Evolutionary conservation across 768 basidiomycete species (phyloP).

Genomic region (Pholiota conissans): DNA sequence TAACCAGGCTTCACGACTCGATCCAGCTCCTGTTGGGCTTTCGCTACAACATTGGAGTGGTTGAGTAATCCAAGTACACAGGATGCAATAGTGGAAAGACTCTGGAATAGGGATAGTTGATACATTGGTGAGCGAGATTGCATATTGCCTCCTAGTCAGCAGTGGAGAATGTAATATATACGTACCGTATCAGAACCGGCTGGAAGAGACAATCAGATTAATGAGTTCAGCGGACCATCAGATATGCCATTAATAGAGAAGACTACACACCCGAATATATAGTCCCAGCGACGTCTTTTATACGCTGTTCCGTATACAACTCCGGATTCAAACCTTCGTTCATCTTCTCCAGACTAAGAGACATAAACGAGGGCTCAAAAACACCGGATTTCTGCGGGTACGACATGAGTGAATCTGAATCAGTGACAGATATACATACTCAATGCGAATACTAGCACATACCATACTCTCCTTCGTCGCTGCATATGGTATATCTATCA

Average conservation of each 20-base stretch:
- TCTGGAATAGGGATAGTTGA: constrained; percentile 13
- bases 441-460: constrained; percentile 1
- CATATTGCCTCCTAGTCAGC: too few species aligned
- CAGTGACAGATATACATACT: too few species aligned
- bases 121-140: too few species aligned
- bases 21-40: constrained; percentile 36
- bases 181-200: constrained; percentile 25
- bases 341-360: constrained; percentile 23
- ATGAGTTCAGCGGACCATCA: neutral
- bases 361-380: constrained; percentile 18
- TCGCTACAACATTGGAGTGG: constrained; percentile 30
- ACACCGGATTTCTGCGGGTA: constrained; percentile 9
- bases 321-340: constrained; percentile 20
- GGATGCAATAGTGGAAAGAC: constrained; percentile 25
- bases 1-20: constrained; percentile 29
- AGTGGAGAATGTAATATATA: too few species aligned
- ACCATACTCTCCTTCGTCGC: constrained; percentile 26
- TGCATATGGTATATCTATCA: constrained; percentile 38
- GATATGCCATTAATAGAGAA: too few species aligned
- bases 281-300: constrained; percentile 37
- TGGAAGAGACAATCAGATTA: constrained; percentile 10
- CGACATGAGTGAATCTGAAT: neutral
- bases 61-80: constrained; percentile 35
- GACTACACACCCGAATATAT: constrained; percentile 30
- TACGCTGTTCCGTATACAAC: constrained; percentile 17